Base-by-base conservation (phyloP, 805 yeast species). In the Pichia eremophila region DNA sequence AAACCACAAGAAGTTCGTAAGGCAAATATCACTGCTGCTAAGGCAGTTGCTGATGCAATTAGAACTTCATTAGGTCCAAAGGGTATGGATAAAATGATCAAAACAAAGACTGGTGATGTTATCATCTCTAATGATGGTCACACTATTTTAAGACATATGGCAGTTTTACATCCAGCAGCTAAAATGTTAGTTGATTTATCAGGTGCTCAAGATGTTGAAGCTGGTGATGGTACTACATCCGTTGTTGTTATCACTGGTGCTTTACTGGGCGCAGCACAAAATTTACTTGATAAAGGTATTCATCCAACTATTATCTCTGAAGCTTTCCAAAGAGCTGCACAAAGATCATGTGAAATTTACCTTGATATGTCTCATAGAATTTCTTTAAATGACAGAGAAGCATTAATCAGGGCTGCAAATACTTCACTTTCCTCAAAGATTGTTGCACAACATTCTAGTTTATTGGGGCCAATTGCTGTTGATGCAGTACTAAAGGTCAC, bases 1-100 rank as follows among this genome's bases (percentile, higher is more conserved):
- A 89, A 90, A 74, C 97, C 97, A 25, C 90, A 83, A 63, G 97
- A 90, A 67, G 96, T 89, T 46, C 83, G 97, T 53, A 81, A 78
- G 66, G 79, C 90, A 46, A 89, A 89, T 63, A 88, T 90, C 55
- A 73, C 84, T 53, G 96, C 96, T 4, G 97, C 96, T 8, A 74
- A 91, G 58, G 95, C 96, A 7, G 96, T 89, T 27, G 89, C 95
- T 3, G 96, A 89, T 66, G 96, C 96, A 43, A 86, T 89, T 58
- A 78, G 96, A 66, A 90, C 97, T 7, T 84, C 98, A 15, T 72
- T 93, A 50, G 99, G 99, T 19, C 99, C 99, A 48, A 91, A 89
- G 67, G 99, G 99, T 51, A 93, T 93, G 99, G 99, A 93, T 67
- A 93, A 93, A 72, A 91, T 93, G 98, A 88, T 87, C 70, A 88